These are phyloP conservation scores for Erodium maritimum DNA, from an alignment of 345 rosid genomes.

Conservation along the genomic window DNA sequence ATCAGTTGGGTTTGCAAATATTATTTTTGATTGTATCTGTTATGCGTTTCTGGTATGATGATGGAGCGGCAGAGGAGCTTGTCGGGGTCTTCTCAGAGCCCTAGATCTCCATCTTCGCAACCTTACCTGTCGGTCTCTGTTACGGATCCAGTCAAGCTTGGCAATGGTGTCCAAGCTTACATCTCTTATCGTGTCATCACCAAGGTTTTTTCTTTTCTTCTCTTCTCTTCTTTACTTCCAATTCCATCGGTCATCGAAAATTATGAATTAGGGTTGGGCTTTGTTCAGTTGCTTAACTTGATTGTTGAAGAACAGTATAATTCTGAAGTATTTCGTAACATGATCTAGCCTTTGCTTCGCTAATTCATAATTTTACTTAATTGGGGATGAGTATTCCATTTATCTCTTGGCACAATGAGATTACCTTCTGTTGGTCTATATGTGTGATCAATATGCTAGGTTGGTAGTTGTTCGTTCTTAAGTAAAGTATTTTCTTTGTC, in stretches of 20 bases:
- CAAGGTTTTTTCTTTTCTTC: constrained; percentile 35
- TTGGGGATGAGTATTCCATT: no score
- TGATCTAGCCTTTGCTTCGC: no score
- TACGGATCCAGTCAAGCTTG: constrained; percentile 94
- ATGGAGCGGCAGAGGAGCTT: constrained; percentile 59
- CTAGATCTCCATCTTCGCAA: constrained; percentile 74
- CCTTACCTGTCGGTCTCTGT: constrained; percentile 69
- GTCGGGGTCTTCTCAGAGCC: constrained; percentile 60
- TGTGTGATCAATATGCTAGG: not conserved
- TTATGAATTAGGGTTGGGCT: not conserved
- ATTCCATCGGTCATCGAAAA: not conserved
- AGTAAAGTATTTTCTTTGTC: not conserved
- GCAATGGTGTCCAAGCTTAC: constrained; percentile 93
- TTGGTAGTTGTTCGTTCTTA: not conserved
- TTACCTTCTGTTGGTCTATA: not conserved
- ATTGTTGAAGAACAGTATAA: no score
- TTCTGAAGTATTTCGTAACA: no score
- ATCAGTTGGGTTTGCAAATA: no score
- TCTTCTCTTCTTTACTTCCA: no score
- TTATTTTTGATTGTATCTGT: not conserved
- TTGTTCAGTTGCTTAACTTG: no score
- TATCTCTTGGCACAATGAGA: not conserved
- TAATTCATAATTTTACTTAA: no score
- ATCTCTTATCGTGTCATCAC: constrained; percentile 91
- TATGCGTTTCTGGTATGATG: constrained; percentile 5